Percentiles rank a stretch among this genome's conserved stretches.
These are phyloP conservation scores for Cladosporium colombiae DNA, from an alignment of 2,329 filamentous ascomycete species.

Conservation along the genomic window DNA sequence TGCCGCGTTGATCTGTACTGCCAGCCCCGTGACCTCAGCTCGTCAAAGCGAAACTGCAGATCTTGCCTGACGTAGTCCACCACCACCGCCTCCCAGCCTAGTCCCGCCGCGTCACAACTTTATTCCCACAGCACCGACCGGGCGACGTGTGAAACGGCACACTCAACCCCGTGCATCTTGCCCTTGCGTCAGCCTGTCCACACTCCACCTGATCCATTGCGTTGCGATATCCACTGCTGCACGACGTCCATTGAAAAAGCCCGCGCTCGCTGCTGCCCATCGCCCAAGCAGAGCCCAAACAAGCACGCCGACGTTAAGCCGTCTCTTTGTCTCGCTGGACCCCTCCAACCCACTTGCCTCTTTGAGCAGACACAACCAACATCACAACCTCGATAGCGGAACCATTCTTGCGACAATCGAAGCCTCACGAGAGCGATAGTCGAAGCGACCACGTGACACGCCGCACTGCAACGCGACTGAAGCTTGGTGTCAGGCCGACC, in stretches of 20 bases:
- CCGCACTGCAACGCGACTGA: background rate
- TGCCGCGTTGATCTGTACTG: background rate
- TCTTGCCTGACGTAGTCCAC: conserved; percentile 4
- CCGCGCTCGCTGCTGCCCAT: background rate
- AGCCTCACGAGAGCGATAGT: background rate
- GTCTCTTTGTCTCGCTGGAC: conserved; percentile 13
- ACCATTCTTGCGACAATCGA: background rate
- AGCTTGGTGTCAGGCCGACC: conserved; percentile 3
- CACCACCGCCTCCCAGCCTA: background rate
- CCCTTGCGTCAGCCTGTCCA: conserved; percentile 10
- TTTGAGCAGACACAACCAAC: conserved; percentile 6
- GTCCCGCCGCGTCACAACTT: conserved; percentile 17
- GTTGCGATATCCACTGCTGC: background rate
- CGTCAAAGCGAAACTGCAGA: conserved; percentile 2
- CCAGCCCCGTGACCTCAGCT: background rate
- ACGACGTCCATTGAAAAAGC: background rate
- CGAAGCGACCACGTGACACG: background rate
- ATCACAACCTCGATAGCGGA: background rate
- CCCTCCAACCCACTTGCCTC: conserved; percentile 19
- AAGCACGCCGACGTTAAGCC: conserved; percentile 12
- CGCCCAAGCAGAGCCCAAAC: background rate
- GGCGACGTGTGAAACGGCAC: conserved; percentile 8
- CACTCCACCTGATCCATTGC: background rate
- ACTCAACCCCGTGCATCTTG: conserved; percentile 9
- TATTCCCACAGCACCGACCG: conserved; percentile 14